Conservation (phyloP, 176 grass and related monocot species). For the Oryza longistaminata region DNA sequence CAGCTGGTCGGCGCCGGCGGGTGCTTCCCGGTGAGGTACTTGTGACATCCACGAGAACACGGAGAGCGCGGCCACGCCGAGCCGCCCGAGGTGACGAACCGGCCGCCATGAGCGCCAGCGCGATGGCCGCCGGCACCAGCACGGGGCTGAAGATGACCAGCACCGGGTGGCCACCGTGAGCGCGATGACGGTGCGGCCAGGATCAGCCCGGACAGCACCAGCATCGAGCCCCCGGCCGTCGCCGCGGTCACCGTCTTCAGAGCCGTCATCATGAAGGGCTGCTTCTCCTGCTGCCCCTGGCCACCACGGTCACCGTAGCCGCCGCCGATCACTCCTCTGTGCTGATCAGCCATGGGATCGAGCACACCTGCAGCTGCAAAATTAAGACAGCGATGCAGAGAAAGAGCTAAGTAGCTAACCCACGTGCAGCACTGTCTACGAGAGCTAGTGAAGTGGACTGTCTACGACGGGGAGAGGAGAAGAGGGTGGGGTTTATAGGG, state of each 20-base stretch:
- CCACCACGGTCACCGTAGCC: not conserved
- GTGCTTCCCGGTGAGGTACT: conserved; percentile 88
- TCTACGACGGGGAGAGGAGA: not conserved
- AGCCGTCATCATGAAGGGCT: conserved; percentile 50
- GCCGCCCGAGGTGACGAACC: conserved; percentile 74
- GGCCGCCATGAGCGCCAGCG: conserved; percentile 54
- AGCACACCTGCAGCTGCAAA: not conserved
- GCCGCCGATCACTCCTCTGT: conserved; percentile 33
- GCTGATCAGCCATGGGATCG: conserved; percentile 50
- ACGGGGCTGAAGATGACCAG: conserved; percentile 96
- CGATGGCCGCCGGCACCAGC: conserved; percentile 69
- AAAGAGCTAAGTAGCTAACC: not conserved
- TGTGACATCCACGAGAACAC: conserved; percentile 99
- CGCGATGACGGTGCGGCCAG: conserved; percentile 71
- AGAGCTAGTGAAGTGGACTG: not conserved
- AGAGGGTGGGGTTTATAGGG: conserved; percentile 40
- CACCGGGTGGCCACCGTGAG: conserved; percentile 79
- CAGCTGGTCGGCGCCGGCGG: conserved; percentile 78
- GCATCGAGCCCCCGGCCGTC: conserved; percentile 58
- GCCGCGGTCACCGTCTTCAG: conserved; percentile 70
- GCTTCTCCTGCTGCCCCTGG: conserved; percentile 48
- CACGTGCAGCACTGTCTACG: not conserved
- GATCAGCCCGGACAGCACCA: conserved; percentile 77
- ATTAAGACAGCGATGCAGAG: not conserved
- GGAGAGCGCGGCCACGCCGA: conserved; percentile 81